Evolutionary conservation across 75 land plant genomes (phyloP), one percentile per base, ranked within the genome.

Genomic region (Pinus albicaulis): DNA sequence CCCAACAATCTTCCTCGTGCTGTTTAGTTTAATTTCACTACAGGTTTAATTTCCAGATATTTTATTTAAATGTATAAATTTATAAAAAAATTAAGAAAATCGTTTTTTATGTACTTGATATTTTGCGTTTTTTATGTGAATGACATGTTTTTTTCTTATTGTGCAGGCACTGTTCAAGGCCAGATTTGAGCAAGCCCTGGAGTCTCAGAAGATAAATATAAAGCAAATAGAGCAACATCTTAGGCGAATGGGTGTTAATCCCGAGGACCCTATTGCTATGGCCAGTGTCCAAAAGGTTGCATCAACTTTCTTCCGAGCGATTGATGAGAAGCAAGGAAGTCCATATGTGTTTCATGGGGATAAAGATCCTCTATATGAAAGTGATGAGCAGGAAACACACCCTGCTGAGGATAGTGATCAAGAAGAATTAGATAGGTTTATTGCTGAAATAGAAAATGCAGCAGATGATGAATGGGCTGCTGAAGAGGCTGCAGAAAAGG

Each of bases 161-260:
- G 19, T 78, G 78, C 93, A 95, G 98, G 98, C 98, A 71, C 81
- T 95, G 28, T 89, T 95, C 73, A 95, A 95, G 73, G 96, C 98
- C 41, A 91, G 95, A 76, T 93, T 90, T 83, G 92, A 90, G 74
- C 98, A 95, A 85, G 93, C 96, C 14, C 93, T 95, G 74, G 92
- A 87, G 20, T 88, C 93, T 63, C 88, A 91, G 82, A 87, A 89
- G 68, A 80, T 89, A 74, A 91, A 91, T 80, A 95, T 93, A 63
- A 83, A 87, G 79, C 89, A 89, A 76, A 80, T 73, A 19, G 93
- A 91, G 56, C 93, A 86, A 80, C 69, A 91, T 59, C 91, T 91
- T 3, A 71, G 93, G 28, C 77, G 85, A 23, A 91, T 34, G 80
- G 93, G 93, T 24, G 79, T 89, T 20, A 89, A 91, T 66, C 93